Base-by-base conservation (phyloP, 1,284 basidiomycete genomes). In the Ceratobasidium papillatum region DNA sequence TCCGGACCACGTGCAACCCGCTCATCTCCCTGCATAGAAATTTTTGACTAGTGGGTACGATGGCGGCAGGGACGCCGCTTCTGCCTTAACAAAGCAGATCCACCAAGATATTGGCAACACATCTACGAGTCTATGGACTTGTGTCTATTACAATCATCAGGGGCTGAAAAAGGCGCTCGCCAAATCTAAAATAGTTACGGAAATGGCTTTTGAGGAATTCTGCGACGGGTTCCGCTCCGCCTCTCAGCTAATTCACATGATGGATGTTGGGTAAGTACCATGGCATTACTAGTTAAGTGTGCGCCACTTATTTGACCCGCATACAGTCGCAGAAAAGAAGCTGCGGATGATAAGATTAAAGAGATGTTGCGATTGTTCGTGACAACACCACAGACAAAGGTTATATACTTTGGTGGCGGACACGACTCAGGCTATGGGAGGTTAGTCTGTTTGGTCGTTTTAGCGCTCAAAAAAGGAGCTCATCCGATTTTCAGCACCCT, bases 271-370 rank as follows among this genome's bases (percentile, higher is more conserved):
- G 69, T 72, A 19, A 61, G 69, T 59, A 36, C 7, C 34, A 7
- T n/a, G 4, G 36, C 19, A 1, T 19, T 34, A 4, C 43, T 8
- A 34, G 5, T 12, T 45, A 41, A 32, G 22, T 38, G 17, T 38
- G 4, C 36, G 11, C 47, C 25, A 49, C 36, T 58, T 43, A 64
- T 19, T 12, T 41, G 27, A 34, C 5, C 14, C 45, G 41, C 47
- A 25, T 32, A 19, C 27, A 72, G 69, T 22, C 56, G 69, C 7
- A 72, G 58, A 22, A 72, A 72, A 38, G 69, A 72, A 47, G 69
- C 69, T 25, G 69, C 69, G 43, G 69, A 72, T 19, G 69, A 72
- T 12, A 72, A 72, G 69, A 72, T 72, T 62, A 72, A 72, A 72
- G 69, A 72, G 25, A 72, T 72, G 69, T 19, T 72, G 11, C 69